Evolutionary conservation across 2,329 filamentous ascomycete species (phyloP), one percentile per base, ranked within the genome.

Genomic region (Rutstroemia sp.): DNA sequence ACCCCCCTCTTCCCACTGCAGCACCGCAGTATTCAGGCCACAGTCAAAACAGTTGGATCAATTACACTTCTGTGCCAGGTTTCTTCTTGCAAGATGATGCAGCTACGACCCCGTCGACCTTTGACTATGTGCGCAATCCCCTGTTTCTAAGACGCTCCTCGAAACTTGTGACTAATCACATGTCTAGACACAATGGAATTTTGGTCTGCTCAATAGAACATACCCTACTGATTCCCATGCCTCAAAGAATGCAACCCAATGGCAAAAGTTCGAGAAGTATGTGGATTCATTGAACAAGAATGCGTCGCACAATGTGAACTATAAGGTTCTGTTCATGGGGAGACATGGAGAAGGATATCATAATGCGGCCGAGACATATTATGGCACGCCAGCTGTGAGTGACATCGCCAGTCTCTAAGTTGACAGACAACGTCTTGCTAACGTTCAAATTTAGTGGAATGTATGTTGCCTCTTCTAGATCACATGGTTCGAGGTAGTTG

Each of bases 31-130:
- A n/a, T 39, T 44, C 27, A 23, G 7, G 14, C 9, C 38, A 55
- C 25, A 19, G 16, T 25, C 10, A 17, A n/a, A 50, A 46, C 10
- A 23, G 19, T 21, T 63, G 55, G 51, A 76, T 84, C 66, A 78
- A 79, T 57, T 87, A 85, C 66, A 79, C 77, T 0, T 78, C 83
- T 0, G 74, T 87, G 0, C 72, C 74, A 0, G 84, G 82, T 0
- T 81, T 83, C 68, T 88, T 88, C 63, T 71, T 82, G 21, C 84
- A 88, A 64, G 84, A 87, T 64, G 77, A 85, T 21, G 65, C 73
- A 0, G 64, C 72, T 4, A 87, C 84, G 0, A 71, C 80, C 56
- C 70, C 82, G 1, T 72, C 67, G 2, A 77, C 70, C 2, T 88
- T 87, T 68, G 82, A 87, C 69, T 87, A 87, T 65, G 84, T 87